Conservation (phyloP, 305 asterid species). For the Salvia sclarea region DNA sequence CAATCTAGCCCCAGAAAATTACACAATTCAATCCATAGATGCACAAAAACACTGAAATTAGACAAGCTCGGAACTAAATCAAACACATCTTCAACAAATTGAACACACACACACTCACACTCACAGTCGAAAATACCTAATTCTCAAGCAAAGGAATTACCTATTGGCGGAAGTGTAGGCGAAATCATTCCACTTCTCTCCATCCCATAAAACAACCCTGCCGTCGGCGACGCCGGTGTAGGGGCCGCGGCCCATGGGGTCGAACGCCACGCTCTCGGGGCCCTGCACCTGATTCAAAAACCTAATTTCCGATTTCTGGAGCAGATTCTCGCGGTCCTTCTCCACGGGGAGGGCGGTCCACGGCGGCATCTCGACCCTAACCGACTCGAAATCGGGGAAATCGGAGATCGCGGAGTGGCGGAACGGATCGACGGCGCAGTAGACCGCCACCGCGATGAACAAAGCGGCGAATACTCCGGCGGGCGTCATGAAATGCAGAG, state of each 20-base stretch:
- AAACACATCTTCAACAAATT: neutral
- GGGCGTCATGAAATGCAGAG: slow-evolving; percentile 39
- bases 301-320: slow-evolving; percentile 81
- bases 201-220: slow-evolving; percentile 83
- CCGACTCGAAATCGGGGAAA: slow-evolving; percentile 67
- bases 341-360: slow-evolving; percentile 67
- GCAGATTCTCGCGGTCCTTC: slow-evolving; percentile 58
- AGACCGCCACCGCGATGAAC: slow-evolving; percentile 59
- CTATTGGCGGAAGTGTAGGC: slow-evolving; percentile 88
- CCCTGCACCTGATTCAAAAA: slow-evolving; percentile 77
- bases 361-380: slow-evolving; percentile 63
- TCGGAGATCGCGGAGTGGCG: slow-evolving; percentile 61
- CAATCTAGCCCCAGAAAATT: neutral
- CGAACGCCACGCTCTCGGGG: slow-evolving; percentile 86
- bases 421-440: slow-evolving; percentile 90
- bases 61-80: neutral
- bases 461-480: slow-evolving; percentile 48
- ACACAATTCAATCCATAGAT: neutral
- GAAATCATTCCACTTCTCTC: slow-evolving; percentile 71
- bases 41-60: neutral
- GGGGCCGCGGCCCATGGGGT: slow-evolving; percentile 88
- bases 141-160: slow-evolving; percentile 36
- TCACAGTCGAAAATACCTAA: neutral
- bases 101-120: neutral
- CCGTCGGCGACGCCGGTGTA: slow-evolving; percentile 94